These are phyloP conservation scores for thale cress (Arabidopsis thaliana) DNA, from an alignment of 345 rosid species.

Conservation along the genomic window TAIR10.1 NC_003075.7:18034501-18035000, in stretches of 20 bases:
- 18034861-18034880: neutral
- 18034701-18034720: neutral
- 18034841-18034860: neutral
- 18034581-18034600: slow-evolving; percentile 55
- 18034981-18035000: neutral
- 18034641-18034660: slow-evolving; percentile 64
- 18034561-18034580: neutral
- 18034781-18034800: neutral
- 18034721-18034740: slow-evolving; percentile 22
- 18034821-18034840: slow-evolving; percentile 33
- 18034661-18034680: slow-evolving; percentile 73
- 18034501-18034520: neutral
- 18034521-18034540: neutral
- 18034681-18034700: neutral
- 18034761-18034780: slow-evolving; percentile 6
- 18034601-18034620: slow-evolving; percentile 78
- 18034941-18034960: neutral
- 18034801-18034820: neutral
- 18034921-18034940: neutral
- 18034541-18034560: neutral
- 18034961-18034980: neutral
- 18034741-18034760: neutral
- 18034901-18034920: neutral
- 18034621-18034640: slow-evolving; percentile 78
- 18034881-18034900: neutral